Base-by-base conservation (phyloP, 441 rosid species). In the Corymbia calophylla region DNA sequence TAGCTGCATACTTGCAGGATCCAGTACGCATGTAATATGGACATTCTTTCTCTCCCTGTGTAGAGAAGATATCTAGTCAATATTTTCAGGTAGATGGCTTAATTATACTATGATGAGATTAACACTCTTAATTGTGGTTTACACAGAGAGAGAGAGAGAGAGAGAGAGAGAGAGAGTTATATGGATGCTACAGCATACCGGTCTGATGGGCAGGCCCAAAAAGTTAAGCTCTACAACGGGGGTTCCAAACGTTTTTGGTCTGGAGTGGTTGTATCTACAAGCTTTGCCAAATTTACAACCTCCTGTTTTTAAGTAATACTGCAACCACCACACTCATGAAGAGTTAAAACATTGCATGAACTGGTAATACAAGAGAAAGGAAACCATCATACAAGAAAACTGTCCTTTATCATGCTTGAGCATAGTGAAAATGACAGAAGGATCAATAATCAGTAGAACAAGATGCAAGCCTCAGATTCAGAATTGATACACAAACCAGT, bases 251-350 rank as follows among this genome's bases (percentile, higher is more conserved):
- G 92, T 12, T 70, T 92, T 94, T 88, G 93, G 90, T 90, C 89
- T 94, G 2, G 95, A 88, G 94, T 98, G 99, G 91, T 91, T 95
- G 95, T 92, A 98, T 93, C 96, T 95, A 92, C 99, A 98, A 89
- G 96, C 94, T 88, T 94, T 94, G 88, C 99, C 99, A 92, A 92
- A 98, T 94, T 97, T 98, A 91, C 99, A 98, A 51, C 99, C 99
- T 68, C 98, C 99, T 80, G 97, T 95, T 91, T 94, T 95, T 90
- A 95, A 91, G 95, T 96, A 98, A 92, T 95, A 98, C 99, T 98
- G 96, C 91, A 92, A 89, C 60, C 85, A 91, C n/a, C 92, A 90
- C 93, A 87, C 84, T 44, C 84, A 44, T 77, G 84, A 77, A 44
- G 84, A 77, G 84, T 77, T 23, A 77, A 44, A 77, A 77, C 84